Percentiles rank a stretch among this genome's conserved stretches.
phyloP scores from a whole-genome alignment of 768 basidiomycete genomes.

The Tulasnella sp. region DNA sequence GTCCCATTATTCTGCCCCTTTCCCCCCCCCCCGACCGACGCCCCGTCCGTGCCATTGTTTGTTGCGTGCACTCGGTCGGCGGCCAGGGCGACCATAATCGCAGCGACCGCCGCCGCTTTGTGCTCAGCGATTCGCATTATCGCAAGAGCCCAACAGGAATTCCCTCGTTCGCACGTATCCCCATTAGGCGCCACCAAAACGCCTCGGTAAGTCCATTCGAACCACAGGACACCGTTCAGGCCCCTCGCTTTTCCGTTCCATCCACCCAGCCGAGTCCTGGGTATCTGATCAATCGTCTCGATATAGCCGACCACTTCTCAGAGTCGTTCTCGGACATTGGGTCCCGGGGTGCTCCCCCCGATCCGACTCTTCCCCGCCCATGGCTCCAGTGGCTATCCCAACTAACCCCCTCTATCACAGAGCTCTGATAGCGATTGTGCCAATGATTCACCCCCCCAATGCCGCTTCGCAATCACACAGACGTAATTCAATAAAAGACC shows the following conservation, averaged over 20 bases:
- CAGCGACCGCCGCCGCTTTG: not conserved
- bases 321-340: not conserved
- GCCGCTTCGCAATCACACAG: too few relatives aligned
- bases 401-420: too few relatives aligned
- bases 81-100: not conserved
- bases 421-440: too few relatives aligned
- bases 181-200: not conserved
- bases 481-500: too few relatives aligned
- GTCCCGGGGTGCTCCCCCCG: not conserved
- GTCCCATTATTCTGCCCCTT: not conserved
- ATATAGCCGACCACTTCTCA: not conserved
- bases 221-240: not conserved
- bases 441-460: too few relatives aligned
- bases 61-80: not conserved
- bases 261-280: not conserved
- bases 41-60: not conserved
- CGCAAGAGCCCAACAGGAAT: not conserved
- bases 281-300: not conserved
- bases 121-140: not conserved
- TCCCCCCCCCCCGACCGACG: not conserved
- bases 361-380: too few relatives aligned
- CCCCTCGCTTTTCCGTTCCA: not conserved
- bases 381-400: too few relatives aligned
- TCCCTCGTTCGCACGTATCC: not conserved
- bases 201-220: not conserved